Evolutionary conservation across 306 rosid species (phyloP), one percentile per base, ranked within the genome.

Genomic region (Vigna angularis): DNA sequence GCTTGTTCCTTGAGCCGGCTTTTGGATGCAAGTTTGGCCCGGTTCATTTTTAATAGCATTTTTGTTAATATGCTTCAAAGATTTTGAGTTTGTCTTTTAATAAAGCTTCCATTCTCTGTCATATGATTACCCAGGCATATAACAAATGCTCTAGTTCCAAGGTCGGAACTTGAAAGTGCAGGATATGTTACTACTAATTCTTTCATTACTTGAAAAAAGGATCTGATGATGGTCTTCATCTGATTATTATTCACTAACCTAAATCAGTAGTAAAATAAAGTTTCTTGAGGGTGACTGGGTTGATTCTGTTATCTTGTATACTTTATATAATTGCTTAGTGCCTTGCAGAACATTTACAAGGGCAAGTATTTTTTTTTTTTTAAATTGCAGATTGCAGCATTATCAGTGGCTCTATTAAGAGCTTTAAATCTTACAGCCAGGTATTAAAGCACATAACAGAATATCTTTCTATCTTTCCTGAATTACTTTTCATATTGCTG

Each of bases 381-480:
- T 11, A n/a, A 22, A 76, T 79, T 85, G 89, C 93, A 92, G 98
- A 89, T 95, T 85, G 90, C 93, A 79, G 98, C 98, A 18, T 83
- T 95, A 75, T 89, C 93, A 4, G 97, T 95, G 81, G 93, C 93
- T 79, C 86, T 95, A 9, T 89, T 89, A 68, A 89, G 98, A 86
- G 97, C 97, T 73, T 85, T 95, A 86, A 84, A 86, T 83, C 83
- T 95, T 77, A 85, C 96, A 62, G 76, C 95, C 78, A 89, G 97
- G 97, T 95, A 92, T 56, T 79, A 30, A 53, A 78, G 73, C 65
- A 26, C 30, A 8, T 66, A 55, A 87, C 36, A 57, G 17, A 47
- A 63, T 71, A 65, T 52, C 36, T 50, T 81, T 24, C n/a, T 63
- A 57, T 62, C 26, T 28, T 75, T 75, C 57, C 28, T 66, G 58